Conservation (phyloP, 2,329 filamentous ascomycete species). For the Cercospora citrullina region DNA sequence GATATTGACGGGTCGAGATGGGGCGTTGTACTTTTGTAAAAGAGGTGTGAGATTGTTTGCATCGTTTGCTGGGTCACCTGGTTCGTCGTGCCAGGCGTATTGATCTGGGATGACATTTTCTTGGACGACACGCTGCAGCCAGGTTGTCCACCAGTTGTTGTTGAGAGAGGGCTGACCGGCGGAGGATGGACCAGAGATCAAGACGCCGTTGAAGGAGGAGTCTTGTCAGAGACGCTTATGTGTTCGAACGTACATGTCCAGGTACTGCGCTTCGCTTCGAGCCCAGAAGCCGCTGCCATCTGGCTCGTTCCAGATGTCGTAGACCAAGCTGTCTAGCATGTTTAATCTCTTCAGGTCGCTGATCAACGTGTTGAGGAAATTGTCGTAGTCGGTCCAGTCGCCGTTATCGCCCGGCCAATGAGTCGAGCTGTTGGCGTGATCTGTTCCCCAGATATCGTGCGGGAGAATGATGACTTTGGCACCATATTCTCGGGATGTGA, state of each 20-base stretch:
- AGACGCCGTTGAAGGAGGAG: slow-evolving; percentile 20
- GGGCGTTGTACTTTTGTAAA: slow-evolving; percentile 12
- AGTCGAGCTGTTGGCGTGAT: slow-evolving; percentile 39
- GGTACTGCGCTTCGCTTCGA: slow-evolving; percentile 42
- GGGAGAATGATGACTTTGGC: slow-evolving; percentile 29
- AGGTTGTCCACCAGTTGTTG: slow-evolving; percentile 47
- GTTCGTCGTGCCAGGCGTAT: slow-evolving; percentile 49
- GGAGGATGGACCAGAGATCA: slow-evolving; percentile 44
- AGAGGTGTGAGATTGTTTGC: slow-evolving; percentile 3
- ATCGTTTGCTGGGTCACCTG: slow-evolving; percentile 14
- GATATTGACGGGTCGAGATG: slow-evolving; percentile 43
- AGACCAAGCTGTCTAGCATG: slow-evolving; percentile 42
- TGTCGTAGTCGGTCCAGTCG: slow-evolving; percentile 50
- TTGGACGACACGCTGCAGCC: slow-evolving; percentile 38
- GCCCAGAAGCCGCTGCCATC: slow-evolving; percentile 45
- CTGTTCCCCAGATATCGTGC: slow-evolving; percentile 33
- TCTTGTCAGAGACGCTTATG: slow-evolving; percentile 43
- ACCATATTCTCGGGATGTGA: slow-evolving; percentile 42
- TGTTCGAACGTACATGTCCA: slow-evolving; percentile 45
- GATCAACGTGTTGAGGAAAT: slow-evolving; percentile 45
- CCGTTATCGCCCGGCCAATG: slow-evolving; percentile 53
- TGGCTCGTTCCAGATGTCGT: slow-evolving; percentile 59
- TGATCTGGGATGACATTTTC: slow-evolving; percentile 47
- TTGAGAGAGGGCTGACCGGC: slow-evolving; percentile 37
- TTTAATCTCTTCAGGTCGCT: slow-evolving; percentile 43